Evolutionary conservation across 108 stramenopile genomes (phyloP).

Genomic region (Schizochytrium sp.): DNA sequence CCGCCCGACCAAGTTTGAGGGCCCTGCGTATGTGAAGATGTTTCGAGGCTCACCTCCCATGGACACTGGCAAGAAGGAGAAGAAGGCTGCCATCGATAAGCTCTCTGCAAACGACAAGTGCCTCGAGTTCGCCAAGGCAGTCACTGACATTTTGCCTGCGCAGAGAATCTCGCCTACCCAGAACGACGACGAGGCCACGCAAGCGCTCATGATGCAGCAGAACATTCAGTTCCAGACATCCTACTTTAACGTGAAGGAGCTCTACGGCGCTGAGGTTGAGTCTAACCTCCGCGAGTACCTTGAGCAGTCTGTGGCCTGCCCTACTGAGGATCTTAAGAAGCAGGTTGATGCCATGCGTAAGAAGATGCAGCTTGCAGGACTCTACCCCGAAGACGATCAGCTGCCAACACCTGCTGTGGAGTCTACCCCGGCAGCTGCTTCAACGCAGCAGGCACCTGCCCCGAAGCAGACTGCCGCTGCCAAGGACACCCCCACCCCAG

Average conservation of each 20-base stretch:
- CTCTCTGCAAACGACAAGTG: constrained; percentile 38
- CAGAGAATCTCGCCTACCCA: background rate
- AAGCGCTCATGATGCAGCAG: constrained; percentile 36
- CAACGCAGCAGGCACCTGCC: too few species aligned
- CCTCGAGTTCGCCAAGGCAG: constrained; percentile 58
- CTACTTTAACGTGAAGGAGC: constrained; percentile 35
- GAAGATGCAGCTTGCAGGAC: constrained; percentile 31
- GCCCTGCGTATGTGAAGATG: constrained; percentile 36
- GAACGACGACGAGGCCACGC: background rate
- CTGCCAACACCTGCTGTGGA: background rate
- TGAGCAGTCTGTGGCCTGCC: background rate
- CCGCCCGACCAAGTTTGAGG: constrained; percentile 45
- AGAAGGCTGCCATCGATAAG: background rate
- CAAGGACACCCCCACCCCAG: background rate
- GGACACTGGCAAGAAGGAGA: constrained; percentile 39
- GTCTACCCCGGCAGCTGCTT: too few species aligned
- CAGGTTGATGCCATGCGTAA: constrained; percentile 20
- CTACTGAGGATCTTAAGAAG: background rate
- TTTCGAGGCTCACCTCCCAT: constrained; percentile 6
- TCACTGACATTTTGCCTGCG: background rate
- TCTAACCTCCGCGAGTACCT: constrained; percentile 31
- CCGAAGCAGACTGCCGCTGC: background rate
- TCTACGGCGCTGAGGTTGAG: constrained; percentile 45
- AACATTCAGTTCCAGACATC: constrained; percentile 36
- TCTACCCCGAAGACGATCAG: background rate